Conservation (phyloP, 768 basidiomycete species). For the Lyophyllum atratum region DNA sequence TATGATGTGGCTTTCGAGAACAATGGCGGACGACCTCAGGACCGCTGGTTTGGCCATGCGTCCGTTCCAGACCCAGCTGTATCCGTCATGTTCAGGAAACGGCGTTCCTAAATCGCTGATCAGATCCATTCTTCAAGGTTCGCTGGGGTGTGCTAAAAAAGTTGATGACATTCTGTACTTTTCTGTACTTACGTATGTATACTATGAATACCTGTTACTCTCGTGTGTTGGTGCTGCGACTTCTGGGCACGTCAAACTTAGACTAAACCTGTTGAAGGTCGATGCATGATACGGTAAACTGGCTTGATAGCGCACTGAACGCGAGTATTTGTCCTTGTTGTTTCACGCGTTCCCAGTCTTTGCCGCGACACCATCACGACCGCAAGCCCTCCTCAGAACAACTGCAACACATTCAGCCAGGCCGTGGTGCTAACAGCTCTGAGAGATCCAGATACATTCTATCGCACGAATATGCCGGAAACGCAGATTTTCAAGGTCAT, state of each 20-base stretch:
- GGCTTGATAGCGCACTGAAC: not conserved
- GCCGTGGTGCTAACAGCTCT: not conserved
- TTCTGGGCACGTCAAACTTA: too few relatives aligned
- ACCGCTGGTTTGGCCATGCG: slow-evolving; percentile 4
- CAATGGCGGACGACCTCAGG: not conserved
- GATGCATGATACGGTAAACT: too few relatives aligned
- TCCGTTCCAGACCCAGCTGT: slow-evolving; percentile 32
- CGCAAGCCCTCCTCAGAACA: slow-evolving; percentile 7
- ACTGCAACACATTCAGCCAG: slow-evolving; percentile 1
- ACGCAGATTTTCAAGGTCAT: slow-evolving; percentile 86
- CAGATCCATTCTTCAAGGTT: too few relatives aligned
- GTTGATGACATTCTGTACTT: not conserved
- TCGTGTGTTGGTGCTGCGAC: too few relatives aligned
- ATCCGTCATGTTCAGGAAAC: slow-evolving; percentile 34
- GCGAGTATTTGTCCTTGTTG: slow-evolving; percentile 37
- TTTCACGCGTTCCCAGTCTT: slow-evolving; percentile 39
- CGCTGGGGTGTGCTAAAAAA: not conserved
- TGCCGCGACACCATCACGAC: slow-evolving; percentile 27
- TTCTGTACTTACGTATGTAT: too few relatives aligned
- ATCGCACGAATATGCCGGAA: slow-evolving; percentile 61
- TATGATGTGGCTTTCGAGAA: slow-evolving; percentile 38
- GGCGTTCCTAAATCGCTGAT: not conserved
- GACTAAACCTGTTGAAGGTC: too few relatives aligned
- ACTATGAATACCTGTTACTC: not conserved
- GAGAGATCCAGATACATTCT: slow-evolving; percentile 1